Evolutionary conservation across 2,329 filamentous ascomycete species (phyloP), one percentile per base, ranked within the genome.

Genomic region (Colletotrichum destructivum): DNA sequence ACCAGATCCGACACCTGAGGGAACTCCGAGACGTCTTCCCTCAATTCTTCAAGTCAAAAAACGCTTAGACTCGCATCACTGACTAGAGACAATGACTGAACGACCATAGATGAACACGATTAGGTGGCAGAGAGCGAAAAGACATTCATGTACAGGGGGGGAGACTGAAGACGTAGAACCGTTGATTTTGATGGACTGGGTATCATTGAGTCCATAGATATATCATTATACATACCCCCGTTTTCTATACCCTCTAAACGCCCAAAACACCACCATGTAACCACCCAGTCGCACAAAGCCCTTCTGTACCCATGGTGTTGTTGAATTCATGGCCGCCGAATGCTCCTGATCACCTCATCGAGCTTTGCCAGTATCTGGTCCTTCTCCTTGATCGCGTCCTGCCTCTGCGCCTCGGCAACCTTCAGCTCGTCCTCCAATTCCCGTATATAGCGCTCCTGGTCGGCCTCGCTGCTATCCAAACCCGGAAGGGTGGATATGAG

Each of bases 21-120:
- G 93, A 98, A 78, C 84, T 99, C 69, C 89, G 93, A 56, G 84
- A 84, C 0, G 82, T 93, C 13, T 98, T 96, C 75, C 95, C 96
- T 0, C 91, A 97, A 69, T 90, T 98, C 73, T 98, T 99, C 87
- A 96, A 93, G 81, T 83, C 83, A 6, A 76, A 74, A 21, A 77
- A 56, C 23, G 21, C 51, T 31, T 71, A 66, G 51, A 56, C 15
- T 62, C 16, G 7, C 15, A 12, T 40, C 42, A 40, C 46, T 26
- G 8, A 26, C 38, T 16, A 18, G 26, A 52, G 38, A 62, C 35
- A 21, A 51, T 26, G 40, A 55, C 26, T 59, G 44, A 44, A 49
- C 35, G 56, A 62, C n/a, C 16, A 4, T 31, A 5, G 9, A 56
- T n/a, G 31, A 31, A 51, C 15, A 35, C 21, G 6, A 57, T 23